phyloP scores from a whole-genome alignment of 495 filamentous ascomycete genomes.

The Friedmanniomyces endolithicus region DNA sequence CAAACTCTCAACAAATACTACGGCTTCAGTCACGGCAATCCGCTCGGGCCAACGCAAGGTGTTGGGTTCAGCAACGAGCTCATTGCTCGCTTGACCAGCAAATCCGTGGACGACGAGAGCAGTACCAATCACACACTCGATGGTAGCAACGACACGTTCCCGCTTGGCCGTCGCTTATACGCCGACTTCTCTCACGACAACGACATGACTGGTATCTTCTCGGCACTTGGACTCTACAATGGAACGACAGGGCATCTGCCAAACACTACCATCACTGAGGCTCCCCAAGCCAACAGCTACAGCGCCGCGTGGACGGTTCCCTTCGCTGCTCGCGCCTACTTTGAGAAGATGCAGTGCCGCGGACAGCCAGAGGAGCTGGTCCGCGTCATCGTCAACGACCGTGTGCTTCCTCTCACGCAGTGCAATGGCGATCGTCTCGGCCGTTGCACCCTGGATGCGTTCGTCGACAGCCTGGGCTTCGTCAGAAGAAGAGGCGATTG shows the following conservation, averaged over 20 bases:
- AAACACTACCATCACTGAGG: slow-evolving; percentile 36
- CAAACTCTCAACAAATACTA: slow-evolving; percentile 70
- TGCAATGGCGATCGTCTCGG: slow-evolving; percentile 57
- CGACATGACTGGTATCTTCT: slow-evolving; percentile 59
- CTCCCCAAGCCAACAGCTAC: slow-evolving; percentile 42
- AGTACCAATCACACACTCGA: slow-evolving; percentile 64
- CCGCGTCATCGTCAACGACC: slow-evolving; percentile 66
- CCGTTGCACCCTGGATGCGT: slow-evolving; percentile 50
- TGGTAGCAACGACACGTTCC: slow-evolving; percentile 47
- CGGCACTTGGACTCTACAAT: slow-evolving; percentile 57
- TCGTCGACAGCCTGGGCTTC: slow-evolving; percentile 61
- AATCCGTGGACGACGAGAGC: slow-evolving; percentile 54
- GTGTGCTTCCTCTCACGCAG: slow-evolving; percentile 55
- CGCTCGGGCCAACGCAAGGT: slow-evolving; percentile 65
- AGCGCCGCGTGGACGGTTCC: slow-evolving; percentile 64
- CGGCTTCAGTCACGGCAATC: slow-evolving; percentile 60
- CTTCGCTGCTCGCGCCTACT: slow-evolving; percentile 62
- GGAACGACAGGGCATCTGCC: slow-evolving; percentile 29
- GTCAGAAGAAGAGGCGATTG: slow-evolving; percentile 56
- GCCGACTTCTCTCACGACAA: slow-evolving; percentile 88
- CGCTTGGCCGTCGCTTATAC: slow-evolving; percentile 51
- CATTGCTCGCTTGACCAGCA: slow-evolving; percentile 58
- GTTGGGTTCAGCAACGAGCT: slow-evolving; percentile 78
- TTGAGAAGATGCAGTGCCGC: slow-evolving; percentile 70
- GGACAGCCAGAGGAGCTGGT: slow-evolving; percentile 45